These are phyloP conservation scores for Candida mattraensis DNA, from an alignment of 805 yeast genomes.

Conservation along the genomic window DNA sequence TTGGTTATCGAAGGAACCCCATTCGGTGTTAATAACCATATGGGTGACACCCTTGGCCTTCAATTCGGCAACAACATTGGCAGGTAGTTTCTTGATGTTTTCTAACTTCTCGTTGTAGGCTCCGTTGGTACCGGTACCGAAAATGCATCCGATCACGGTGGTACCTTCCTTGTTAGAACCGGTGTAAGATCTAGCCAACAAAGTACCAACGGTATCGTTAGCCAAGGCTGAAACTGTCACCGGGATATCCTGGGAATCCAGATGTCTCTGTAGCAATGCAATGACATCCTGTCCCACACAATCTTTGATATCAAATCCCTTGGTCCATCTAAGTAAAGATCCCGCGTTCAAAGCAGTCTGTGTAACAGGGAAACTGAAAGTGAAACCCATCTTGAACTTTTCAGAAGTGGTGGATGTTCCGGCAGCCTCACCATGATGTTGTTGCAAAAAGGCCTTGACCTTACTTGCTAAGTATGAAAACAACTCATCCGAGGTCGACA, in stretches of 20 bases:
- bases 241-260: constrained; percentile 59
- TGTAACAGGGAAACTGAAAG: constrained; percentile 89
- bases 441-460: constrained; percentile 60
- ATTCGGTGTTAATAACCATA: constrained; percentile 94
- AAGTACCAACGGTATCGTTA: constrained; percentile 94
- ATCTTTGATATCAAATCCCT: constrained; percentile 87
- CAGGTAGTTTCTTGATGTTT: constrained; percentile 72
- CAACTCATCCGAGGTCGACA: constrained; percentile 63
- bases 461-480: constrained; percentile 75
- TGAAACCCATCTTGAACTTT: constrained; percentile 78
- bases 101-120: constrained; percentile 82
- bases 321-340: constrained; percentile 89
- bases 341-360: constrained; percentile 83
- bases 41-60: constrained; percentile 49
- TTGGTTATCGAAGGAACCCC: constrained; percentile 96
- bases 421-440: constrained; percentile 53
- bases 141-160: constrained; percentile 85
- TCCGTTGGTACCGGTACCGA: constrained; percentile 98
- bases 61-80: constrained; percentile 38
- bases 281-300: constrained; percentile 86
- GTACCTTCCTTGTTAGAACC: constrained; percentile 63
- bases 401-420: constrained; percentile 17
- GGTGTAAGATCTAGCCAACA: constrained; percentile 82
- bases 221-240: constrained; percentile 84
- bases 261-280: constrained; percentile 62